Evolutionary conservation across 2,329 filamentous ascomycete species (phyloP).

Genomic region (Cordyceps militaris): DNA sequence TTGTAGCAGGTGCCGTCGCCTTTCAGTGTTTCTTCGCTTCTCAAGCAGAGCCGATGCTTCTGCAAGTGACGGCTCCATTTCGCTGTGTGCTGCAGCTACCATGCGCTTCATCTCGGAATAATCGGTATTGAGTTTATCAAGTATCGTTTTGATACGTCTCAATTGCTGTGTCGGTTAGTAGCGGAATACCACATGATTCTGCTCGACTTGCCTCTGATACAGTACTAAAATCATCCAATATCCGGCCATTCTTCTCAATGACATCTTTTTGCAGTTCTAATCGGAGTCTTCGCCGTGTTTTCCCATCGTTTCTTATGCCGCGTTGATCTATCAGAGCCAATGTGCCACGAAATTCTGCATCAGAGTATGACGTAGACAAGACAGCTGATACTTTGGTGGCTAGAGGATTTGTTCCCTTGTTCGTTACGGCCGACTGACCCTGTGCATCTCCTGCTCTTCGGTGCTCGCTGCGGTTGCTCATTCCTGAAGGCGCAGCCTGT

Average conservation of each 20-base stretch:
- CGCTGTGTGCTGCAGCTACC: conserved; percentile 65
- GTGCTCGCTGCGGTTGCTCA: background rate
- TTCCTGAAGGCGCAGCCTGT: background rate
- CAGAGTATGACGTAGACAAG: conserved; percentile 85
- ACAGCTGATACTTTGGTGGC: conserved; percentile 77
- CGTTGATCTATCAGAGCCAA: conserved; percentile 70
- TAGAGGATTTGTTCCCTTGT: conserved; percentile 54
- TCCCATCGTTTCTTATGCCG: conserved; percentile 63
- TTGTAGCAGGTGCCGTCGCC: conserved; percentile 68
- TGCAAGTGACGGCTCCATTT: conserved; percentile 66
- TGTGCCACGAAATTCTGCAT: conserved; percentile 83
- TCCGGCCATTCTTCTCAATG: conserved; percentile 83
- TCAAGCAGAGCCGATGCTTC: conserved; percentile 69
- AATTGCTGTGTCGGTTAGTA: conserved; percentile 59
- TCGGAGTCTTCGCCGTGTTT: conserved; percentile 70
- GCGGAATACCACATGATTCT: conserved; percentile 19
- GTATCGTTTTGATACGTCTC: conserved; percentile 70
- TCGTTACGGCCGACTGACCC: conserved; percentile 13
- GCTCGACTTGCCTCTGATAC: conserved; percentile 66
- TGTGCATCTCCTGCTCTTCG: background rate
- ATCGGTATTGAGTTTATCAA: conserved; percentile 69
- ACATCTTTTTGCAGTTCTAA: conserved; percentile 86
- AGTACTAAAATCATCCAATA: conserved; percentile 79
- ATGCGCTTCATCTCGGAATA: conserved; percentile 76
- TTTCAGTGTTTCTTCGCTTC: conserved; percentile 67